These are phyloP conservation scores for Mimosa pudica DNA, from an alignment of 306 rosid genomes.

Conservation along the genomic window DNA sequence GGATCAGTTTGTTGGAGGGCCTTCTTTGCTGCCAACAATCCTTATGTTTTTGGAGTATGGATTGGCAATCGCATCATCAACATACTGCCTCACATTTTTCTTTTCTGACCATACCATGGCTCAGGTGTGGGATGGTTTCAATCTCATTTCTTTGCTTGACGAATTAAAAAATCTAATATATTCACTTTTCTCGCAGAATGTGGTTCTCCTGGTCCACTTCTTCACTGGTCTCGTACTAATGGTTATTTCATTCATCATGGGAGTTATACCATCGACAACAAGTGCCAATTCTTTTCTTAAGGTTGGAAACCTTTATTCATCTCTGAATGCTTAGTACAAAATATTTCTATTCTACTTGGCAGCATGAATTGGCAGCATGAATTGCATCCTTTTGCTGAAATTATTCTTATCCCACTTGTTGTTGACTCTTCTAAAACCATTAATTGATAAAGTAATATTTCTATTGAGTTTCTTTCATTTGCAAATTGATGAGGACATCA, in stretches of 20 bases:
- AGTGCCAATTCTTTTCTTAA: slow-evolving; percentile 83
- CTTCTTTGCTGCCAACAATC: slow-evolving; percentile 68
- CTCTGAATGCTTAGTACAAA: not conserved
- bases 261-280: slow-evolving; percentile 66
- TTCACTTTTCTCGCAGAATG: slow-evolving; percentile 61
- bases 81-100: slow-evolving; percentile 94
- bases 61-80: slow-evolving; percentile 86
- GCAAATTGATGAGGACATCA: not conserved
- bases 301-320: slow-evolving; percentile 49
- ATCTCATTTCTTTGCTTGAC: slow-evolving; percentile 23
- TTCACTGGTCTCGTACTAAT: slow-evolving; percentile 86
- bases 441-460: not conserved
- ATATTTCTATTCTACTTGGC: not conserved
- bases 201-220: slow-evolving; percentile 85
- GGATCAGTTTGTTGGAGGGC: slow-evolving; percentile 90
- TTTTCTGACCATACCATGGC: slow-evolving; percentile 89
- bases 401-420: not conserved
- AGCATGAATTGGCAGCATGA: not conserved
- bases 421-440: not conserved
- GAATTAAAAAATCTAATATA: slow-evolving; percentile 35
- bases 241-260: slow-evolving; percentile 96
- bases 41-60: slow-evolving; percentile 85
- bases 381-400: slow-evolving; percentile 15
- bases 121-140: slow-evolving; percentile 58
- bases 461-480: not conserved